These are phyloP conservation scores for Gliomastix tumulicola DNA, from an alignment of 2,329 filamentous ascomycete genomes.

Conservation along the genomic window DNA sequence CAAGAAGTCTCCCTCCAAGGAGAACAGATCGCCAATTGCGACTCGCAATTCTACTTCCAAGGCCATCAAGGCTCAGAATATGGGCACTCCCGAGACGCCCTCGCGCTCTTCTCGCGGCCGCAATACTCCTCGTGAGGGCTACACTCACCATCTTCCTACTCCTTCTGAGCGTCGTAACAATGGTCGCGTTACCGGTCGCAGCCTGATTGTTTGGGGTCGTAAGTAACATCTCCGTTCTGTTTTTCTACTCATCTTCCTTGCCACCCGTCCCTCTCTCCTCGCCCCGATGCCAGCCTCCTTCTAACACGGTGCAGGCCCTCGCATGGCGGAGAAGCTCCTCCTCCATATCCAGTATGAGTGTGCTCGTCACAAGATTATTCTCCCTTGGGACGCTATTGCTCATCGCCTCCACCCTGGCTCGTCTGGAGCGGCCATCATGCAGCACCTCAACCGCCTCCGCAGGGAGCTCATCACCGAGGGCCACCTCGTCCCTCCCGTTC, in stretches of 20 bases:
- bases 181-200: conserved; percentile 23
- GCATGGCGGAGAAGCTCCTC: conserved; percentile 38
- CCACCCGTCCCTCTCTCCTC: neutral
- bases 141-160: conserved; percentile 15
- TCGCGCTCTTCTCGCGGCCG: conserved; percentile 1
- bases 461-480: conserved; percentile 25
- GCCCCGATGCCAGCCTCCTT: neutral
- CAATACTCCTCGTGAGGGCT: conserved; percentile 6
- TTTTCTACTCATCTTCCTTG: neutral
- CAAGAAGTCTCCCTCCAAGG: conserved; percentile 12
- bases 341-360: conserved; percentile 33
- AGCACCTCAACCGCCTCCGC: conserved; percentile 28
- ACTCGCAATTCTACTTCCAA: conserved; percentile 7
- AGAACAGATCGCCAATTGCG: conserved; percentile 6
- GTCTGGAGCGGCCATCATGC: conserved; percentile 26
- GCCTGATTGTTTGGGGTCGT: conserved; percentile 35
- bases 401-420: conserved; percentile 32
- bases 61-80: conserved; percentile 4
- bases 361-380: conserved; percentile 15
- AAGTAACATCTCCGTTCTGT: conserved; percentile 15
- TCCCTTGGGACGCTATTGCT: conserved; percentile 32
- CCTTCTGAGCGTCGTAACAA: conserved; percentile 15
- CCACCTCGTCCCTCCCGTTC: conserved; percentile 30
- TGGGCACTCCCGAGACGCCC: too few species aligned
- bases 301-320: conserved; percentile 24